phyloP scores from a whole-genome alignment of 2,329 filamentous ascomycete species.

The Macrophomina pseudophaseolina region DNA sequence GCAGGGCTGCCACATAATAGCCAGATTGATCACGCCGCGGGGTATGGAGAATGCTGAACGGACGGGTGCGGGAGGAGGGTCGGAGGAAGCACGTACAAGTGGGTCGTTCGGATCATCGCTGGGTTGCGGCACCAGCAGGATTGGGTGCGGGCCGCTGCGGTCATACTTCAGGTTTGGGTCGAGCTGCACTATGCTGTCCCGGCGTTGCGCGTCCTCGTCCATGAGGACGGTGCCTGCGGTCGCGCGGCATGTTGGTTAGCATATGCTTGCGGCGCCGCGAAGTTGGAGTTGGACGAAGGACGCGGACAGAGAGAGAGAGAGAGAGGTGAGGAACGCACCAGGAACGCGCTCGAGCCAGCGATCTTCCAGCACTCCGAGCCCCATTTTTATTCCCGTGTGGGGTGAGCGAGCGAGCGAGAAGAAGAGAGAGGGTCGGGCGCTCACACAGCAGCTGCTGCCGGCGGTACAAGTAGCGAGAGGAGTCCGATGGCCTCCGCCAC shows the following conservation, averaged over 20 bases:
- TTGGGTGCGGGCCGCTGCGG: constrained; percentile 61
- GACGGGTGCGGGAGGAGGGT: not conserved
- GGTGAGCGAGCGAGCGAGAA: not conserved
- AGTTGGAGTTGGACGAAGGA: not conserved
- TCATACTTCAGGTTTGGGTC: constrained; percentile 71
- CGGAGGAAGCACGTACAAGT: constrained; percentile 57
- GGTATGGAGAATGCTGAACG: too few relatives aligned
- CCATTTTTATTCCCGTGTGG: constrained; percentile 55
- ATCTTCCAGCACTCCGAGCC: constrained; percentile 76
- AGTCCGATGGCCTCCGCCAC: not conserved
- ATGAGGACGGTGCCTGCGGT: constrained; percentile 48
- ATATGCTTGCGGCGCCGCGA: not conserved
- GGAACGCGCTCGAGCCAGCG: constrained; percentile 71
- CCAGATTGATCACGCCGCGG: too few relatives aligned
- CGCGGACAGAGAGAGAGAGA: not conserved
- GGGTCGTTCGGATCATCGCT: constrained; percentile 91
- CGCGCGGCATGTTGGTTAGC: not conserved
- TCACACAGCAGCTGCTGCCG: not conserved
- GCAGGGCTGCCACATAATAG: too few relatives aligned
- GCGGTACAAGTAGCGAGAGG: not conserved
- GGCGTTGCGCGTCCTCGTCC: constrained; percentile 36
- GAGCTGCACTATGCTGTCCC: constrained; percentile 30
- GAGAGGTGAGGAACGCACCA: constrained; percentile 56
- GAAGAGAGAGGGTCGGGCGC: not conserved
- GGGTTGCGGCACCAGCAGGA: constrained; percentile 88